Percentiles rank a stretch among this genome's conserved stretches.
Evolutionary conservation across 2,329 filamentous ascomycete species (phyloP).

Genomic region (Colletotrichum sansevieriae): DNA sequence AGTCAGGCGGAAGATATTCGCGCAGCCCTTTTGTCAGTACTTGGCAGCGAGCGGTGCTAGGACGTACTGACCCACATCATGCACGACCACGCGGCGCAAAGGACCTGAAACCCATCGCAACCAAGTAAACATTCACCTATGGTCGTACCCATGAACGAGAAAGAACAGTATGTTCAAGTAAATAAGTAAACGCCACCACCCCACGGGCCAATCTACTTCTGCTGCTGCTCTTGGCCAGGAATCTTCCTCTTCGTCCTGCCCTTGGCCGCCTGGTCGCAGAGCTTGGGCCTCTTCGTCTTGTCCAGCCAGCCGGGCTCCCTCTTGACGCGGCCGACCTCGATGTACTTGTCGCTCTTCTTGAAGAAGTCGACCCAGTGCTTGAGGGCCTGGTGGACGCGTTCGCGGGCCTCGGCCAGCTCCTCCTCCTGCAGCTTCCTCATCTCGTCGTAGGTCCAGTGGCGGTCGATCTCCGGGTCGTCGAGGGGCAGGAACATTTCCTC

Average conservation of each 20-base stretch:
- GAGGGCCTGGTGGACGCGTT: conserved; percentile 75
- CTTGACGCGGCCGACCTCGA: conserved; percentile 80
- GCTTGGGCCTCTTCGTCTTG: conserved; percentile 69
- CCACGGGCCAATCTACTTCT: conserved; percentile 46
- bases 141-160: no score
- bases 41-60: no score
- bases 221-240: conserved; percentile 59
- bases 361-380: conserved; percentile 90
- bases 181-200: neutral
- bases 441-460: conserved; percentile 66
- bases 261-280: conserved; percentile 80
- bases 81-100: no score
- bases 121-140: no score
- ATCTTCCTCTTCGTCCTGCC: conserved; percentile 67
- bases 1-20: no score
- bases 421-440: conserved; percentile 66
- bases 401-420: conserved; percentile 75
- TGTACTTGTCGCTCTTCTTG: conserved; percentile 82
- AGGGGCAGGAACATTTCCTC: conserved; percentile 85
- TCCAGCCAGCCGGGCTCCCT: conserved; percentile 72
- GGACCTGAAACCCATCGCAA: no score
- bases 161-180: neutral
- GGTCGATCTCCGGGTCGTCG: conserved; percentile 73
- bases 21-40: no score
- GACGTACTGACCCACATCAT: no score